Conservation (phyloP, 768 basidiomycete genomes). For the Crepidotus variabilis region DNA sequence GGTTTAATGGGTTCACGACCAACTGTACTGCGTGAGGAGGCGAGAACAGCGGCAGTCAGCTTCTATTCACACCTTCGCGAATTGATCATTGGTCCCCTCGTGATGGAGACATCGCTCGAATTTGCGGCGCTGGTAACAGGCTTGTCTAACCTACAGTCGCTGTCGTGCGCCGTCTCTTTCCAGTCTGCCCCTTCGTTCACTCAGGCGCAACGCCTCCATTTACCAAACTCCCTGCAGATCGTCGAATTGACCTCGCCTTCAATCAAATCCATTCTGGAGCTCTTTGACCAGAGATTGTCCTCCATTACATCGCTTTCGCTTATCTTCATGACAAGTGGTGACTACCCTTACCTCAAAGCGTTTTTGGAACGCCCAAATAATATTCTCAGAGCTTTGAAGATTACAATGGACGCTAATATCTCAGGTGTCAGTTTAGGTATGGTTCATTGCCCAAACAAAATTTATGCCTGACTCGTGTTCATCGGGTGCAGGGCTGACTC, state of each 20-base stretch:
- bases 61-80: constrained; percentile 6
- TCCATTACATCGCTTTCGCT: constrained; percentile 12
- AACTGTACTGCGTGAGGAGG: constrained; percentile 14
- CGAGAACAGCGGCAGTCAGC: constrained; percentile 2
- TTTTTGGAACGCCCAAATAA: constrained; percentile 10
- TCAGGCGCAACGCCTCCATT: not conserved
- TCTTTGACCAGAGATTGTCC: constrained; percentile 10
- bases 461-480: not conserved
- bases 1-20: constrained; percentile 9
- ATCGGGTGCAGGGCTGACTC: not conserved
- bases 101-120: constrained; percentile 10
- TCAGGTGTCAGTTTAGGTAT: not conserved
- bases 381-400: not conserved
- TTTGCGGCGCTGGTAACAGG: constrained; percentile 11
- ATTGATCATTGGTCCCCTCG: constrained; percentile 12
- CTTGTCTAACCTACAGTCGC: constrained; percentile 11
- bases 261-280: constrained; percentile 11
- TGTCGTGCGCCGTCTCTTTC: constrained; percentile 13
- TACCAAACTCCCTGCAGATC: constrained; percentile 6
- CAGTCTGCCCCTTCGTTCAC: not conserved
- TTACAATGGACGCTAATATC: not conserved
- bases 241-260: constrained; percentile 14
- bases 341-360: constrained; percentile 7
- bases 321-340: constrained; percentile 9
- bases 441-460: not conserved